Base-by-base conservation (phyloP, 768 basidiomycete species). In the Psilocybe cyanescens region DNA sequence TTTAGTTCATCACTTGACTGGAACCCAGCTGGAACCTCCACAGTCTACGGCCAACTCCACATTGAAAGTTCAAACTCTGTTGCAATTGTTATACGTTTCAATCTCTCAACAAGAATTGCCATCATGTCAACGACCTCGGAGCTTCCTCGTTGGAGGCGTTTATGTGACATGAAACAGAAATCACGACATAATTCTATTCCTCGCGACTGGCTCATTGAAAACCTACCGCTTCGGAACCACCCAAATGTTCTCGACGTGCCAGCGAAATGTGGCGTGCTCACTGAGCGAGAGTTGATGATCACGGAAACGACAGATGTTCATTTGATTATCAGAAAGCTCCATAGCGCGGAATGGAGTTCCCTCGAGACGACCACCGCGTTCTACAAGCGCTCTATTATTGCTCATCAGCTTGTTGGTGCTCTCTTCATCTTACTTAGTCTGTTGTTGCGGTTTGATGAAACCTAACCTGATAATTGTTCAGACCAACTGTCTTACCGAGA, bases 401-500 rank as follows among this genome's bases (percentile, higher is more conserved):
- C 92, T 2, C 92, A 95, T 55, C 91, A 93, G 67, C 71, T 92
- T n/a, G 90, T 91, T n/a, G 30, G 62, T 70, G 80, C 68, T n/a
- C 11, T 28, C 49, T 33, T 35, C 11, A 14, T 31, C 14, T 12
- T 31, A 24, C 31, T 31, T 33, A 4, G 11, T 11, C 33, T 8
- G 14, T 45, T 16, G 4, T 46, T 56, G 41, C 3, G 4, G 33
- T 35, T 9, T 35, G 28, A 29, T 31, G 24, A 8, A 7, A 17
- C 29, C 8, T 14, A 7, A n/a, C 48, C 9, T 37, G 9, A 14
- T 41, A 41, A 39, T 14, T 19, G 12, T 47, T 16, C 31, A 91
- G 90, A 86, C 86, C 2, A 92, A 94, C 65, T 94, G 93, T 70
- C 70, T 94, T 31, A 94, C 92, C 0, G 92, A 94, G 70, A 87